These are phyloP conservation scores for Artemisia argyi DNA, from an alignment of 129 eudicot species.

Conservation along the genomic window DNA sequence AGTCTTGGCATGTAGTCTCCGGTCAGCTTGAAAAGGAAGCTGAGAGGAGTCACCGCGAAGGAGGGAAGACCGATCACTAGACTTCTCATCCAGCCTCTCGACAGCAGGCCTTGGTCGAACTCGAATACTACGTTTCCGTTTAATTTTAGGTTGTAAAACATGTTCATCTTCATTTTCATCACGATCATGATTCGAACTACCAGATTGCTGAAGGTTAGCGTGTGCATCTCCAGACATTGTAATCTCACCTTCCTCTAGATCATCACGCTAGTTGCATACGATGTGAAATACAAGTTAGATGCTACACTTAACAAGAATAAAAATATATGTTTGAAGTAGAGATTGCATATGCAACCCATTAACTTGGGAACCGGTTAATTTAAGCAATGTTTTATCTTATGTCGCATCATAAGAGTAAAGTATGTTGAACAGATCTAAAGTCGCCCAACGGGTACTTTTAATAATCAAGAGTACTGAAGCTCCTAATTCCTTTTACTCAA, in stretches of 20 bases:
- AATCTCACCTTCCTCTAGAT: constrained; percentile 95
- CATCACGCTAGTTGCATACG: constrained; percentile 55
- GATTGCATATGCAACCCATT: no score
- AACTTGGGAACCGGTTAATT: no score
- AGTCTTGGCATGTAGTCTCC: constrained; percentile 40
- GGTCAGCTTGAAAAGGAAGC: constrained; percentile 57
- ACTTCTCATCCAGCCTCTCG: constrained; percentile 59
- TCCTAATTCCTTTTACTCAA: no score
- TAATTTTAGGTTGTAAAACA: constrained; percentile 86
- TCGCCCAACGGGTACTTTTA: no score
- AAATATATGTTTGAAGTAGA: no score
- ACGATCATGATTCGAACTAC: constrained; percentile 84
- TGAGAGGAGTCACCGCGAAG: constrained; percentile 56
- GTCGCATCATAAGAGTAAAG: no score
- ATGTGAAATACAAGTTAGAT: constrained; percentile 1
- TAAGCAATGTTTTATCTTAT: no score
- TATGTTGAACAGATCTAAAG: no score
- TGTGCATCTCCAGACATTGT: constrained; percentile 83
- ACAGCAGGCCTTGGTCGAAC: constrained; percentile 60
- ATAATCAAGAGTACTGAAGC: no score
- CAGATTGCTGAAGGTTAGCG: constrained; percentile 79
- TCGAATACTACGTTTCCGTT: constrained; percentile 87
- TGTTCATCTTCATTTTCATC: constrained; percentile 98
- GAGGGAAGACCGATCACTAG: constrained; percentile 27
- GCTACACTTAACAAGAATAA: neutral